Conservation (phyloP, 2,329 filamentous ascomycete genomes). For the Colletotrichum sp. region DNA sequence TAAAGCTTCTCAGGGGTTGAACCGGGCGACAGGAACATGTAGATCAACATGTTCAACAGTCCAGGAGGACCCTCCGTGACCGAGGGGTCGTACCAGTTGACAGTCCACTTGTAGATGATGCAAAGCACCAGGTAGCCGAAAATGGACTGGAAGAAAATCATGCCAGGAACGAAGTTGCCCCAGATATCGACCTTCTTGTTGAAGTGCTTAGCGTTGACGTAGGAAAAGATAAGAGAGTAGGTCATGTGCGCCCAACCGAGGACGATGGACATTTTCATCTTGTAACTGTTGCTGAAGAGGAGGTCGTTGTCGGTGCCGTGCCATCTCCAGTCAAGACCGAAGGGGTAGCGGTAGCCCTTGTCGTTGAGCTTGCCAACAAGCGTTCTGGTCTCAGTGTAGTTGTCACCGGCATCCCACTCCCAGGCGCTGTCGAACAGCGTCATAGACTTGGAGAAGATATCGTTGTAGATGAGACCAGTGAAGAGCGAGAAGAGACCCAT, state of each 20-base stretch:
- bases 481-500: slow-evolving; percentile 98
- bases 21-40: slow-evolving; percentile 96
- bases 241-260: slow-evolving; percentile 99
- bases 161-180: slow-evolving; percentile 96
- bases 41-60: slow-evolving; percentile 97
- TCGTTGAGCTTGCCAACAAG: slow-evolving; percentile 71
- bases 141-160: slow-evolving; percentile 99
- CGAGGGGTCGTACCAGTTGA: slow-evolving; percentile 75
- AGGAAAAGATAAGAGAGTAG: slow-evolving; percentile 92
- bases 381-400: slow-evolving; percentile 68
- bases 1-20: slow-evolving; percentile 71
- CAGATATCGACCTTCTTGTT: slow-evolving; percentile 94
- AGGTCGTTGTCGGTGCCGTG: slow-evolving; percentile 95
- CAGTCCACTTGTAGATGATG: slow-evolving; percentile 96
- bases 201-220: slow-evolving; percentile 93
- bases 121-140: slow-evolving; percentile 95
- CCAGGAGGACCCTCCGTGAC: slow-evolving; percentile 76
- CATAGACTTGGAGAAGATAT: slow-evolving; percentile 93
- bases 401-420: slow-evolving; percentile 74
- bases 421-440: slow-evolving; percentile 90
- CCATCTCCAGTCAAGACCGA: slow-evolving; percentile 96
- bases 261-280: slow-evolving; percentile 99
- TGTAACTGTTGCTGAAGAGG: slow-evolving; percentile 97
- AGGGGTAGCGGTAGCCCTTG: slow-evolving; percentile 85
- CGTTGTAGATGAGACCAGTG: slow-evolving; percentile 97